Conservation (phyloP, 2,329 filamentous ascomycete species). For the Fusarium sp. region DNA sequence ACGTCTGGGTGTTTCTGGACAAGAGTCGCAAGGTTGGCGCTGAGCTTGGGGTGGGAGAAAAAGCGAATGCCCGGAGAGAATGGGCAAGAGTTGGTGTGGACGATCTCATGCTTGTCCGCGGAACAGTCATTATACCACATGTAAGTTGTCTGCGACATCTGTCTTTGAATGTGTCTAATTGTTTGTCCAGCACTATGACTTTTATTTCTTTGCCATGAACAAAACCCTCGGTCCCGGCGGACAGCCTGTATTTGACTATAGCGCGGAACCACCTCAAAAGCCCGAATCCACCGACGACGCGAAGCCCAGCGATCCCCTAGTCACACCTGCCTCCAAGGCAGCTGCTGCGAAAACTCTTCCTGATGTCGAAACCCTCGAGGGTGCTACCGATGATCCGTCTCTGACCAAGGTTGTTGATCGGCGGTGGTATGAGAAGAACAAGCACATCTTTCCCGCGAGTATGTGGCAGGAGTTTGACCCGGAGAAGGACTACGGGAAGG, state of each 20-base stretch:
- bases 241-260: constrained; percentile 78
- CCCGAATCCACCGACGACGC: constrained; percentile 43
- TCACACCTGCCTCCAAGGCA: constrained; percentile 48
- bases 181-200: constrained; percentile 81
- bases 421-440: constrained; percentile 96
- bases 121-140: constrained; percentile 91
- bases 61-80: constrained; percentile 71
- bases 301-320: constrained; percentile 31
- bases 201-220: constrained; percentile 97
- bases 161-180: constrained; percentile 30
- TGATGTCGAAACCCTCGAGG: constrained; percentile 70
- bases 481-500: constrained; percentile 80
- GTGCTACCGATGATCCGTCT: constrained; percentile 76
- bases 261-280: constrained; percentile 55
- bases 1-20: constrained; percentile 91
- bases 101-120: constrained; percentile 90
- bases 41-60: constrained; percentile 76
- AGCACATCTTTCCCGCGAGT: constrained; percentile 97
- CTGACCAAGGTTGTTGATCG: constrained; percentile 94
- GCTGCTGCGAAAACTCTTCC: constrained; percentile 52
- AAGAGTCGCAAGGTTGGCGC: constrained; percentile 90
- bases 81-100: constrained; percentile 96
- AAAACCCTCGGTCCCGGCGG: constrained; percentile 77
- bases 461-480: constrained; percentile 96
- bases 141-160: constrained; percentile 61